Evolutionary conservation across 1,284 basidiomycete genomes (phyloP), one percentile per base, ranked within the genome.

Genomic region (Moesziomyces antarcticus): DNA sequence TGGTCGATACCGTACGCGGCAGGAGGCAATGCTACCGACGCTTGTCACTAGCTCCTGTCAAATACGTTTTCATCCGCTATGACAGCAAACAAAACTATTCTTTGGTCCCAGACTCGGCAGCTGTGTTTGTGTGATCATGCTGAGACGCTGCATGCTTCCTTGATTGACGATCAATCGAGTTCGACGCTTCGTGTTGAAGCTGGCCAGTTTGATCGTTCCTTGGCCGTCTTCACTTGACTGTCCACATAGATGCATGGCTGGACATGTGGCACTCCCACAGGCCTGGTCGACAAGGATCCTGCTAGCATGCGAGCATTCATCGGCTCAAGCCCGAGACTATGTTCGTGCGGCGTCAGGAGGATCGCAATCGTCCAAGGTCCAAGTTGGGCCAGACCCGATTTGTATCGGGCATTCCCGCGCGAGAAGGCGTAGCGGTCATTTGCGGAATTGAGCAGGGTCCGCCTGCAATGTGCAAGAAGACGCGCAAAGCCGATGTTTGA

Each of bases 401-500:
- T 21, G 10, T 6, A 16, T 24, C 13, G 4, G 5, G 6, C 3
- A 9, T 7, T 25, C 18, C 25, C 60, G 60, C 41, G 27, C 66
- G 66, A 43, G 20, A 54, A 10, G 1, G 8, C 14, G 14, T 0
- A 18, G 66, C 66, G 66, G 66, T 63, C 20, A 48, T 63, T 49
- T 48, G 56, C 60, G 66, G 66, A 58, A 63, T 63, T 69, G 56
- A 49, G 14, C 16, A 27, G 50, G 22, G 25, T 11, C 24, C 40
- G 16, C 11, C 20, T 4, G 9, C 21, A 9, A 5, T 11, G 14
- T 30, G 22, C 13, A 24, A 35, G 18, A 18, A 46, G 13, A 40
- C 59, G 51, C 57, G 47, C 65, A 69, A 63, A 69, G 21, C 60
- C 66, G 66, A 62, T 27, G 66, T 69, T 69, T 69, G 60, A 69